phyloP scores from a whole-genome alignment of 257 asterid genomes.

The Solanum boliviense region DNA sequence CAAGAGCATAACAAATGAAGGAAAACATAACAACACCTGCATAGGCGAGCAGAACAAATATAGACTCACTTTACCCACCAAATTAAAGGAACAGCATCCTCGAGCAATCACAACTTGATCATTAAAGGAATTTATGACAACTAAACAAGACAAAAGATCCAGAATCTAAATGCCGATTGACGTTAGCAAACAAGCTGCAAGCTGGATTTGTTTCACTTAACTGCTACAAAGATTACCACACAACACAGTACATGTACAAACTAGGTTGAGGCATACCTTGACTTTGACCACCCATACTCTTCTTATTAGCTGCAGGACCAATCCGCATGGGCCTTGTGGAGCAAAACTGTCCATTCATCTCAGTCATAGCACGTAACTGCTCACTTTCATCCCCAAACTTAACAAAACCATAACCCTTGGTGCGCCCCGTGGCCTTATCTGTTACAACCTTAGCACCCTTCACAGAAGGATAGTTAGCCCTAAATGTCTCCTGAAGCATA shows the following conservation, averaged over 20 bases:
- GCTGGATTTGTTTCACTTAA: not conserved
- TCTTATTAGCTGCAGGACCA: conserved; percentile 85
- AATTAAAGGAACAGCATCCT: conserved; percentile 13
- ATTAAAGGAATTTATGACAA: conserved; percentile 17
- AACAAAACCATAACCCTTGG: conserved; percentile 87
- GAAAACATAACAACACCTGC: not conserved
- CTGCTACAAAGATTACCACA: not conserved
- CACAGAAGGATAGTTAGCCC: conserved; percentile 47
- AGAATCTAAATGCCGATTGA: conserved; percentile 14
- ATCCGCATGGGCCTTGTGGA: conserved; percentile 85
- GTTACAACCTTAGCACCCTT: conserved; percentile 81
- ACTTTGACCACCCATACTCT: conserved; percentile 38
- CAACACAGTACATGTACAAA: not conserved
- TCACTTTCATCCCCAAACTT: conserved; percentile 82
- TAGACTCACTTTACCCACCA: conserved; percentile 18
- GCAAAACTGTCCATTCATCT: conserved; percentile 77
- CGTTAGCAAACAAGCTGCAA: not conserved
- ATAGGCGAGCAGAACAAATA: not conserved
- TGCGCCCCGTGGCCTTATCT: conserved; percentile 69
- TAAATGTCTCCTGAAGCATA: conserved; percentile 60
- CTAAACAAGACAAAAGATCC: conserved; percentile 9
- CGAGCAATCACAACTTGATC: conserved; percentile 12
- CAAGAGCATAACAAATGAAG: conserved; percentile 30
- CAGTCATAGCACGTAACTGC: conserved; percentile 69
- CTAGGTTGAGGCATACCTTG: conserved; percentile 32